These are phyloP conservation scores for Suillus brevipes DNA, from an alignment of 768 basidiomycete species.

Conservation along the genomic window DNA sequence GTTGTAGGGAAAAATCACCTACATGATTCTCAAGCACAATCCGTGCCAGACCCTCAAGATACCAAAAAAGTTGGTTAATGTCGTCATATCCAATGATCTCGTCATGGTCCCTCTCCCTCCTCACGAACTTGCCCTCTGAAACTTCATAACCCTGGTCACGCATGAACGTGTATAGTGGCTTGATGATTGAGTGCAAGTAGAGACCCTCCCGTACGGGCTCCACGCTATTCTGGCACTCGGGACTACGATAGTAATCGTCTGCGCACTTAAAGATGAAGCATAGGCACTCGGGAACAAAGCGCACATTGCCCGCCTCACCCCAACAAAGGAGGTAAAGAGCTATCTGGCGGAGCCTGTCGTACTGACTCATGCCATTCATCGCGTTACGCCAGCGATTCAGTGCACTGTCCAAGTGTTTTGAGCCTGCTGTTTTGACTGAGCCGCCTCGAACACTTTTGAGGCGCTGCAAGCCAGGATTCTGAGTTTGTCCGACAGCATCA, in stretches of 20 bases:
- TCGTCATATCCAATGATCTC: conserved; percentile 99
- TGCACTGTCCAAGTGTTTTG: conserved; percentile 91
- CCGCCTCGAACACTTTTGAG: conserved; percentile 77
- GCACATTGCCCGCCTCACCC: conserved; percentile 97
- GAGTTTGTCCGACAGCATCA: conserved; percentile 93
- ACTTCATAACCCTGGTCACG: conserved; percentile 98
- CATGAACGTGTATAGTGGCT: conserved; percentile 94
- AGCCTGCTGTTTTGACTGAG: conserved; percentile 47
- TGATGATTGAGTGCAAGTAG: conserved; percentile 88
- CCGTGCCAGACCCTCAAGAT: conserved; percentile 94
- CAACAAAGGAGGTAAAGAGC: conserved; percentile 96
- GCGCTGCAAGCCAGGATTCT: conserved; percentile 90
- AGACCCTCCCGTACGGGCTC: conserved; percentile 95
- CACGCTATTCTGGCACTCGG: conserved; percentile 92
- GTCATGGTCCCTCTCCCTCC: conserved; percentile 92
- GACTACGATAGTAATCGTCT: conserved; percentile 97
- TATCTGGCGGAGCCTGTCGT: conserved; percentile 94
- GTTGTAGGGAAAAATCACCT: conserved; percentile 21
- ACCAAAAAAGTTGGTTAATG: conserved; percentile 99
- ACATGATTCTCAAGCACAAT: conserved; percentile 90
- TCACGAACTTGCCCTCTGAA: conserved; percentile 90
- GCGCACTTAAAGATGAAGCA: conserved; percentile 99
- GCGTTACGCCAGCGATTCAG: conserved; percentile 95
- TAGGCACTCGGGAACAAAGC: conserved; percentile 94
- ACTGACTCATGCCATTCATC: conserved; percentile 99